phyloP scores from a whole-genome alignment of 2,329 filamentous ascomycete species.

The Metarhizium humberi region DNA sequence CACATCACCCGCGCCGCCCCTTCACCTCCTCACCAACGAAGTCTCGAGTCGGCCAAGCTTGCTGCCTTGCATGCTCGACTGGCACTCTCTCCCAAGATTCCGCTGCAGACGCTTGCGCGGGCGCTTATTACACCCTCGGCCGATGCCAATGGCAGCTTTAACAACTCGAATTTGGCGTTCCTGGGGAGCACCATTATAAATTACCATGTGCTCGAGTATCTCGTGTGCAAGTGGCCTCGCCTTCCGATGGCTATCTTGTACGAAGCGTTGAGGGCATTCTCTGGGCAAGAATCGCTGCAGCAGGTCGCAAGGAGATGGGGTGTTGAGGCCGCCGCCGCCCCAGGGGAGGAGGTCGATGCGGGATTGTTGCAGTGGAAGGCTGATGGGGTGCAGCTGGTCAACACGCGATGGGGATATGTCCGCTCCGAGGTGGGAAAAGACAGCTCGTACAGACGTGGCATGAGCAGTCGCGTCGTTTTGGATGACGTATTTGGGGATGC shows the following conservation, averaged over 20 bases:
- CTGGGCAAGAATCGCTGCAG: slow-evolving; percentile 64
- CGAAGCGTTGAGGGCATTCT: slow-evolving; percentile 75
- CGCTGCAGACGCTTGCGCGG: slow-evolving; percentile 76
- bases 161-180: slow-evolving; percentile 76
- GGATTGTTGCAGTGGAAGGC: slow-evolving; percentile 74
- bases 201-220: slow-evolving; percentile 82
- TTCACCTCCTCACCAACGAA: slow-evolving; percentile 61
- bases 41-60: slow-evolving; percentile 73
- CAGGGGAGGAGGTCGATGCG: slow-evolving; percentile 84
- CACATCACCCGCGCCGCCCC: slow-evolving; percentile 31
- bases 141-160: slow-evolving; percentile 70
- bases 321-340: slow-evolving; percentile 76
- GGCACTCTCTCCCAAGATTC: slow-evolving; percentile 69
- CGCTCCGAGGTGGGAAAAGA: slow-evolving; percentile 40
- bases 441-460: slow-evolving; percentile 49
- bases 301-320: slow-evolving; percentile 80
- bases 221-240: slow-evolving; percentile 83
- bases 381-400: slow-evolving; percentile 33
- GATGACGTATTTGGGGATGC: slow-evolving; percentile 77
- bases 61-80: slow-evolving; percentile 87
- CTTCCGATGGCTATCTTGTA: slow-evolving; percentile 83
- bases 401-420: slow-evolving; percentile 41
- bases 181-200: slow-evolving; percentile 76
- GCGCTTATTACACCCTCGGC: slow-evolving; percentile 80
- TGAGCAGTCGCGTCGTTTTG: slow-evolving; percentile 69